These are phyloP conservation scores for Gossypium schwendimanii DNA, from an alignment of 441 rosid species.

Conservation along the genomic window DNA sequence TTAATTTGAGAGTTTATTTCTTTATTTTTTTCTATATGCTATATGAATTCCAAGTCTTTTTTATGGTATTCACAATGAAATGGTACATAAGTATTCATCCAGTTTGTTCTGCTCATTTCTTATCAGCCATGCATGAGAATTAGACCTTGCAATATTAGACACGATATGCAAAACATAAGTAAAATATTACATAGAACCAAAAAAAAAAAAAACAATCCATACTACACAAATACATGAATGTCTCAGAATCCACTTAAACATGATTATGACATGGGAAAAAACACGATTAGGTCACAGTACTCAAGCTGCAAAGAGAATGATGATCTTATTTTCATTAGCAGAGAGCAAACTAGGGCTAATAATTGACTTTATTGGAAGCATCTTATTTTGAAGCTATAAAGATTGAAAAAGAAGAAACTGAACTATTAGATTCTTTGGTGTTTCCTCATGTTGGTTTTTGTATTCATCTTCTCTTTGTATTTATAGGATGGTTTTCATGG, in stretches of 20 bases:
- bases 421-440: not conserved
- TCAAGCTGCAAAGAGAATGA: not conserved
- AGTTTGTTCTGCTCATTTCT: not conserved
- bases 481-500: constrained; percentile 97
- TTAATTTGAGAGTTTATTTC: not conserved
- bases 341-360: not conserved
- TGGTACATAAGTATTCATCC: not conserved
- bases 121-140: not conserved
- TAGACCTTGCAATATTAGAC: not conserved
- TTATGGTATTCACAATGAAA: not conserved
- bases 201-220: not conserved
- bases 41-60: not conserved
- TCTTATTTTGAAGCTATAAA: not conserved
- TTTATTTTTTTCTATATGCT: not conserved
- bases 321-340: constrained; percentile 1
- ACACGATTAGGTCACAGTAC: not conserved
- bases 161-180: not conserved
- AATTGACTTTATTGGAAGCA: constrained; percentile 1
- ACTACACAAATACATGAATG: not conserved
- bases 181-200: not conserved
- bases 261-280: not conserved
- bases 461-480: constrained; percentile 7
- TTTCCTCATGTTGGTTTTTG: not conserved
- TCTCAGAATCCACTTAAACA: not conserved
- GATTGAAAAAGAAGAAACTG: constrained; percentile 1